Evolutionary conservation across 345 rosid species (phyloP).

Genomic region (Salix exigua): DNA sequence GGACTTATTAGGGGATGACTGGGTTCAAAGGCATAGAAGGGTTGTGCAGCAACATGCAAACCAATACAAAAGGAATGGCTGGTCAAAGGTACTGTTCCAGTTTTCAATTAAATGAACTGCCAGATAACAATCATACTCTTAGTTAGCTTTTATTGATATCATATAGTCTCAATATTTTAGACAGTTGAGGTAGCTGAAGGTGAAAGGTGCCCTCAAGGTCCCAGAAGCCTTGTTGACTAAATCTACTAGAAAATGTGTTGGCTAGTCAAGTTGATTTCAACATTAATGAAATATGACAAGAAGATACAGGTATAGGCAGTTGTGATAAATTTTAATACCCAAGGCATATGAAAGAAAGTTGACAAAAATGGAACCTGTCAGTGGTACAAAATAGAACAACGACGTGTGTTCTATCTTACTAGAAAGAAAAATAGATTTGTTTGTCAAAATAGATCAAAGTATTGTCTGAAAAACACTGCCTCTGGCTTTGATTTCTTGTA

Average conservation of each 20-base stretch:
- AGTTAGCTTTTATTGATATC: not conserved
- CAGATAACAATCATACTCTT: not conserved
- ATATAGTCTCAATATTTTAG: not conserved
- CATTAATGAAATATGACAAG: not conserved
- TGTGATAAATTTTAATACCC: not conserved
- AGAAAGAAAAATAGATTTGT: not conserved
- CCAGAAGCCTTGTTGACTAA: not conserved
- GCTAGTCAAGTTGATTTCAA: not conserved
- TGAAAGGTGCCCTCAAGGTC: not conserved
- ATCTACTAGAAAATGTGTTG: not conserved
- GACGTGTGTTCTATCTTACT: not conserved
- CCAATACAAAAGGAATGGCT: slow-evolving; percentile 87
- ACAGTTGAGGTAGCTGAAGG: not conserved
- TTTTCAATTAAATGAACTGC: slow-evolving; percentile 1
- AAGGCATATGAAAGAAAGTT: not conserved
- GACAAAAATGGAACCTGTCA: not conserved
- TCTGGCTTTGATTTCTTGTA: too few species aligned
- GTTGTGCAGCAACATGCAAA: slow-evolving; percentile 98
- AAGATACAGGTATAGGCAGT: not conserved
- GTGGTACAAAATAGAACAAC: not conserved
- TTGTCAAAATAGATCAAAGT: too few species aligned
- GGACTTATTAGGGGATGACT: slow-evolving; percentile 96
- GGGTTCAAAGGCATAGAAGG: slow-evolving; percentile 98
- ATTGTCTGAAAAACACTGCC: too few species aligned
- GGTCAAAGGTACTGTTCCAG: slow-evolving; percentile 66